Base-by-base conservation (phyloP, 108 stramenopile genomes). In the Cyclotella choctawhatcheeana region DNA sequence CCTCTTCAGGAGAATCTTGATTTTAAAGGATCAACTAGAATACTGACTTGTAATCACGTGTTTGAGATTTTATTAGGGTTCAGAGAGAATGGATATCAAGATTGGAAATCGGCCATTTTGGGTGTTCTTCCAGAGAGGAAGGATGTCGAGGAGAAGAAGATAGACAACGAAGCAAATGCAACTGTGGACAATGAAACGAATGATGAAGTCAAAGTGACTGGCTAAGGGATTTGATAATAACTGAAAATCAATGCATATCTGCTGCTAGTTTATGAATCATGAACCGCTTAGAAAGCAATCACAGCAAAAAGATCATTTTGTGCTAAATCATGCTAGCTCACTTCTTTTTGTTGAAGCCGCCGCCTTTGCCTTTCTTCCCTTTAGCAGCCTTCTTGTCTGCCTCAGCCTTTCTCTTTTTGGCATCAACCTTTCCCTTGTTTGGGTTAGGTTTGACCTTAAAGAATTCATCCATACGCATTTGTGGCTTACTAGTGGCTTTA, bases 401-500 rank as follows among this genome's bases (percentile, higher is more conserved):
- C 44, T 82, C 63, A 21, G 82, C 77, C 61, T 85, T 88, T 50
- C 82, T 71, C 61, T 92, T 89, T 18, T 56, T 56, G 0, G 27
- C 30, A 45, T 64, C 69, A 30, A 83, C 85, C 4, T 51, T 71
- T 34, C 73, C 72, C 3, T 64, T 74, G 53, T 85, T 82, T 2
- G 82, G 78, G 37, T 82, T 79, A 6, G 79, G 22, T 35, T 86
- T 88, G 60, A 86, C 88, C 30, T 61, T 83, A 79, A 98, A 98
- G 69, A 97, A 99, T 18, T 66, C 67, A 75, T 97, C 97, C 95
- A 99, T 95, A 22, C 97, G 71, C 25, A 83, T 68, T 56, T 96
- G 96, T 14, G 92, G 90, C 74, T 97, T 97, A 7, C 70, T 27
- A 44, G 84, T 88, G 30, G 79, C 69, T 79, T 89, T 86, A 74